phyloP scores from a whole-genome alignment of 192 early-diverging fungal species.

The Mortierella hygrophila region DNA sequence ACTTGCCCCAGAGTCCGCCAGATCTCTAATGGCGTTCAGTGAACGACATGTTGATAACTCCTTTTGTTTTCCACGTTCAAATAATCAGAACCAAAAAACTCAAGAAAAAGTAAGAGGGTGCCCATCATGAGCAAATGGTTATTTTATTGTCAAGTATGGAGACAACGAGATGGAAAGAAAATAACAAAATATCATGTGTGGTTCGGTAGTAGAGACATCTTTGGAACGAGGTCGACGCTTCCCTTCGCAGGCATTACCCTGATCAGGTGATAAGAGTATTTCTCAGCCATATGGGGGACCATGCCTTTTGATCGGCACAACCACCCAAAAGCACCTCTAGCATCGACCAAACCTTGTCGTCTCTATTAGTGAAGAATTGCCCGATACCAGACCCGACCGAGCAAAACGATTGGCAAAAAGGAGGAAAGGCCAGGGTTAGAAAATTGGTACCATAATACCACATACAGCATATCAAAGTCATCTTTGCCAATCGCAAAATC shows the following conservation, averaged over 20 bases:
- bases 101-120: no score
- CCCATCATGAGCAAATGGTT: no score
- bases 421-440: not conserved
- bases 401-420: not conserved
- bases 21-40: no score
- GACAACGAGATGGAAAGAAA: no score
- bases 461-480: not conserved
- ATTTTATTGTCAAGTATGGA: no score
- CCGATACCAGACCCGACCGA: not conserved
- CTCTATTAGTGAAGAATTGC: not conserved
- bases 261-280: slow-evolving; percentile 64
- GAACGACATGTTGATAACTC: no score
- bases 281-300: slow-evolving; percentile 53
- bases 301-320: slow-evolving; percentile 7
- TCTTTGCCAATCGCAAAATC: not conserved
- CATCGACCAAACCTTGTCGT: slow-evolving; percentile 33
- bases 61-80: no score
- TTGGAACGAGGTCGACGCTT: slow-evolving; percentile 40
- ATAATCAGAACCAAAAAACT: no score
- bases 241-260: slow-evolving; percentile 66
- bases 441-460: not conserved
- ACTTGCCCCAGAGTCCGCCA: no score
- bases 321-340: slow-evolving; percentile 55
- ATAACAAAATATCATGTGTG: no score
- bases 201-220: not conserved